Base-by-base conservation (phyloP, 1,284 basidiomycete genomes). In the Rhodotorula mucilaginosa region DNA sequence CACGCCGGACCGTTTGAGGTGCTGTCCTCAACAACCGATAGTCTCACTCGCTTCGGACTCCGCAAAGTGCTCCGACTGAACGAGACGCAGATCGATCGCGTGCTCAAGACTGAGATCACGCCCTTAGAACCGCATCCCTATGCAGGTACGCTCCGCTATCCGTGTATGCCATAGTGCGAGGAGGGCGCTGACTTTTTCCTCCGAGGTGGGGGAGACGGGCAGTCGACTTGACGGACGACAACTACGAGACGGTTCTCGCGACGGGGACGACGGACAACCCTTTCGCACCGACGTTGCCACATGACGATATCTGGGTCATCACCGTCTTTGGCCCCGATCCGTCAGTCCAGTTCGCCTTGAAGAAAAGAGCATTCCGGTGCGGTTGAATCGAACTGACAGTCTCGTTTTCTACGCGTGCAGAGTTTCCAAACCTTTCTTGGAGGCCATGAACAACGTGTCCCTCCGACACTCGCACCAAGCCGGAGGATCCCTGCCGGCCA, bases 181-280 rank as follows among this genome's bases (percentile, higher is more conserved):
- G n/a, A 21, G 29, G 26, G 54, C 10, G 61, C 58, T 67, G 58
- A 68, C 58, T 21, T 39, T 46, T 15, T 19, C n/a, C 3, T 19
- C 2, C 21, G 16, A 5, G 16, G 39, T 64, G 52, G 51, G n/a
- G 48, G 34, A n/a, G 19, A 26, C 2, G 15, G 10, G 21, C 57
- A 76, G 75, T 69, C 60, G 75, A 76, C 49, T n/a, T 76, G 7
- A 74, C 68, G 12, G 75, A 76, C 61, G 67, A 66, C 8, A 75
- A 76, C 59, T 76, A 58, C 58, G 54, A 67, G 44, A 70, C 67
- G 2, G 58, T 75, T 0, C 62, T 76, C 7, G 58, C 63, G 1
- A 73, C 75, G 0, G 75, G 69, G 5, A 66, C 69, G 2, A 21
- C 39, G 7, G 57, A 70, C 47, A 72, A 73, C 48, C 69, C 73